Evolutionary conservation across 2,329 filamentous ascomycete genomes (phyloP).

Genomic region (Dothiorella sarmentorum): DNA sequence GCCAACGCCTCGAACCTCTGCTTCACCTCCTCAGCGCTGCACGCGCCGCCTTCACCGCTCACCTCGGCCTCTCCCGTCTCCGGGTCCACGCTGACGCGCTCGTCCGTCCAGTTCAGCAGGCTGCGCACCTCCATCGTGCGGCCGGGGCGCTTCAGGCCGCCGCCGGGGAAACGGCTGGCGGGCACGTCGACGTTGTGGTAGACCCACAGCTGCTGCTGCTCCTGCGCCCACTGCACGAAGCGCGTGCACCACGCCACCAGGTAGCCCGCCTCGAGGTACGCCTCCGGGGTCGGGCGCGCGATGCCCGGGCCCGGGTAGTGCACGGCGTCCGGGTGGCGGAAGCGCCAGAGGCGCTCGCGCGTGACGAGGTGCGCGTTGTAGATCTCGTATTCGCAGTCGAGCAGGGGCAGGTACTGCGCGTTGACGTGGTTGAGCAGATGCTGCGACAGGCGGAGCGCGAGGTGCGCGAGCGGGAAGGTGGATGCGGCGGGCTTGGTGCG

Average conservation of each 20-base stretch:
- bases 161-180: neutral
- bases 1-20: neutral
- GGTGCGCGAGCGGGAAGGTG: neutral
- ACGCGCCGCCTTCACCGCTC: neutral
- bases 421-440: neutral
- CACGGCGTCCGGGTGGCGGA: neutral
- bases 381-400: neutral
- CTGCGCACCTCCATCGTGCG: constrained; percentile 3
- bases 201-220: constrained; percentile 8
- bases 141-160: neutral
- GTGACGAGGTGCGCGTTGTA: neutral
- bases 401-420: neutral
- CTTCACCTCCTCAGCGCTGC: neutral
- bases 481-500: neutral
- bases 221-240: constrained; percentile 11
- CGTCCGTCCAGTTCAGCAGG: neutral
- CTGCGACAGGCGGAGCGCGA: neutral
- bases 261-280: constrained; percentile 4
- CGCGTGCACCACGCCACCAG: constrained; percentile 4
- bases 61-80: neutral
- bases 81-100: neutral
- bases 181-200: neutral
- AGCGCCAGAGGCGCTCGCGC: neutral
- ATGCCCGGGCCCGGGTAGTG: neutral
- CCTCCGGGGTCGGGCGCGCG: neutral